phyloP scores from a whole-genome alignment of 2,329 filamentous ascomycete species.

The Exophiala sp. region DNA sequence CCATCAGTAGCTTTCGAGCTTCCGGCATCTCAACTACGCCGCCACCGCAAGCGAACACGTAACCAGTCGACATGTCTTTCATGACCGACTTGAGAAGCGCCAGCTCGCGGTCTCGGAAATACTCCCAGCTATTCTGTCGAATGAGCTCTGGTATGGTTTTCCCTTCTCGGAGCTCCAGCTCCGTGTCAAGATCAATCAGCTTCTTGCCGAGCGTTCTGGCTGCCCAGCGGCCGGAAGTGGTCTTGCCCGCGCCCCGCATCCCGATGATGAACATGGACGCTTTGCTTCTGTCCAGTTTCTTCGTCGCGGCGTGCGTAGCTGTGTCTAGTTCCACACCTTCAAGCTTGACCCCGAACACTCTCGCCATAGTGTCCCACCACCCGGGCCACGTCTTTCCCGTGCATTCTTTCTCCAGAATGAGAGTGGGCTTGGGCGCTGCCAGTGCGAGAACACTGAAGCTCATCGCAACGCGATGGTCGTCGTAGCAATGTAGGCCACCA shows the following conservation, averaged over 20 bases:
- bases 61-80: constrained; percentile 64
- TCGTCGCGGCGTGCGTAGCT: constrained; percentile 33
- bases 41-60: constrained; percentile 90
- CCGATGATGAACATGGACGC: constrained; percentile 89
- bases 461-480: constrained; percentile 97
- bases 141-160: constrained; percentile 84
- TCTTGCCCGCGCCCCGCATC: constrained; percentile 96
- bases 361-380: constrained; percentile 88
- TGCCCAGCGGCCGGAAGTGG: constrained; percentile 84
- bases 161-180: constrained; percentile 68
- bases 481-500: constrained; percentile 81
- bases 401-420: constrained; percentile 85
- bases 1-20: constrained; percentile 66
- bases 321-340: constrained; percentile 61
- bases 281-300: constrained; percentile 38
- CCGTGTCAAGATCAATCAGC: constrained; percentile 79
- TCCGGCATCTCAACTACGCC: constrained; percentile 83
- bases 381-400: constrained; percentile 97
- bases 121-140: constrained; percentile 72
- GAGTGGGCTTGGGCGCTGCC: constrained; percentile 61
- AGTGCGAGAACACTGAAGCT: constrained; percentile 87
- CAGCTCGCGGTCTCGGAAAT: constrained; percentile 75
- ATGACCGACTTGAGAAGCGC: constrained; percentile 67
- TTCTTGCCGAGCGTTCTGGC: constrained; percentile 67
- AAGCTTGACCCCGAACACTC: constrained; percentile 70